Conservation (phyloP, 2,329 filamentous ascomycete species). For the Raffaelea arxii region DNA sequence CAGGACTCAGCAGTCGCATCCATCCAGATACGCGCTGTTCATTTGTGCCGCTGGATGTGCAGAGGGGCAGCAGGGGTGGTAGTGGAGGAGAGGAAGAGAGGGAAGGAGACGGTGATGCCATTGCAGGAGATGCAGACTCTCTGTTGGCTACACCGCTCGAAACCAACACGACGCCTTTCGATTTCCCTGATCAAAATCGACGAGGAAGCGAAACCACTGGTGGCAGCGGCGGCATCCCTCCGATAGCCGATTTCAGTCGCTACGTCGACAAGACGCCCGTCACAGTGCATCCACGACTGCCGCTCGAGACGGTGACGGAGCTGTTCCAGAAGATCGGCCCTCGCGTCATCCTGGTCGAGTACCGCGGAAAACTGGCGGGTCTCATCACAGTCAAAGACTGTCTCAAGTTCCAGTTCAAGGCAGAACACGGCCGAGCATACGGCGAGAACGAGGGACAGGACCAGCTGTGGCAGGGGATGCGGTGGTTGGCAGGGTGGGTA, state of each 20-base stretch:
- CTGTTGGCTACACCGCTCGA: slow-evolving; percentile 11
- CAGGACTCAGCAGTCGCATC: slow-evolving; percentile 35
- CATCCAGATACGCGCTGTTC: slow-evolving; percentile 60
- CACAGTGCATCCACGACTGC: slow-evolving; percentile 80
- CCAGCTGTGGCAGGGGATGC: slow-evolving; percentile 51
- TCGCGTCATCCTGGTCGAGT: slow-evolving; percentile 84
- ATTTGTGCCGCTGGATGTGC: slow-evolving; percentile 46
- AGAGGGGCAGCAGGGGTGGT: slow-evolving; percentile 16
- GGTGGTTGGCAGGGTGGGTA: slow-evolving; percentile 46
- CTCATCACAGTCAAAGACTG: slow-evolving; percentile 96
- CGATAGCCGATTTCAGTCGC: slow-evolving; percentile 65
- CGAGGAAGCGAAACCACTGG: not conserved
- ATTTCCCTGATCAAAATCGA: not conserved
- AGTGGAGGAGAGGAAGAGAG: not conserved
- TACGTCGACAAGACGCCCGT: slow-evolving; percentile 87
- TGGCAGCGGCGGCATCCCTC: not conserved
- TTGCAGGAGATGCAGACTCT: not conserved
- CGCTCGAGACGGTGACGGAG: slow-evolving; percentile 96
- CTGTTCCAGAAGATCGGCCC: slow-evolving; percentile 94
- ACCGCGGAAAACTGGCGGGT: slow-evolving; percentile 72
- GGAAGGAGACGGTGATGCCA: not conserved
- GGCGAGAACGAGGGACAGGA: slow-evolving; percentile 53
- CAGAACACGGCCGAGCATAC: slow-evolving; percentile 68
- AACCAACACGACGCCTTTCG: slow-evolving; percentile 32
- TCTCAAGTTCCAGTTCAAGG: slow-evolving; percentile 94